A percentile compares a stretch with the other conserved stretches of the same genome.
Conservation (phyloP, 805 yeast species). For the Starmerella riodocensis region DNA sequence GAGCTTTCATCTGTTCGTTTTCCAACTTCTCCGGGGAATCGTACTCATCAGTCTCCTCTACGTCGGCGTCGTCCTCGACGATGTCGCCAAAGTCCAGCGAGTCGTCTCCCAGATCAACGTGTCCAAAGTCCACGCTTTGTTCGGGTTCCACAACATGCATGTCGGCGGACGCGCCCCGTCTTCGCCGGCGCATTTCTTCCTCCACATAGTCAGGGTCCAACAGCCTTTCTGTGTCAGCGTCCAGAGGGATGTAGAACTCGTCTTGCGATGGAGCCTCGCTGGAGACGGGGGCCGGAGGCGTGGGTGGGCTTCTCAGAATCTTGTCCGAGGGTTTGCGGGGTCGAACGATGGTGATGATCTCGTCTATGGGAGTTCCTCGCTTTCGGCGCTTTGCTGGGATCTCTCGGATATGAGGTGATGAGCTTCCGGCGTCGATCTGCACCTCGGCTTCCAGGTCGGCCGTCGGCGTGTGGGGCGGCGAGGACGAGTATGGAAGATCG, state of each 20-base stretch:
- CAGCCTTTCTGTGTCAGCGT: conserved; percentile 4
- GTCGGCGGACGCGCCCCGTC: conserved; percentile 1
- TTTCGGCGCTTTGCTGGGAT: not conserved
- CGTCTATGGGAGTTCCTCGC: conserved; percentile 14
- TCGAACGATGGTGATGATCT: conserved; percentile 5
- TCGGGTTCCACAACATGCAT: conserved; percentile 4
- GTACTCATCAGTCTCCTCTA: conserved; percentile 7
- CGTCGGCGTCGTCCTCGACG: not conserved
- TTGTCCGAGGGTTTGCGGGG: conserved; percentile 5
- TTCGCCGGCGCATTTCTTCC: conserved; percentile 15
- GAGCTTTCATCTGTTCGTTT: conserved; percentile 10
- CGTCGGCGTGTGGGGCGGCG: conserved; percentile 16
- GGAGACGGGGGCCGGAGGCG: not conserved
- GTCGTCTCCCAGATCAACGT: not conserved
- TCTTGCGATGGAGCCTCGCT: not conserved
- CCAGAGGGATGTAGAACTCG: conserved; percentile 1
- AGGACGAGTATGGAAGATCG: conserved; percentile 12
- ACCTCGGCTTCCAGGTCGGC: conserved; percentile 4
- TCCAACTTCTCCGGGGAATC: conserved; percentile 13
- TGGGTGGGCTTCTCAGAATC: conserved; percentile 5
- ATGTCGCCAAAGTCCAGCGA: not conserved
- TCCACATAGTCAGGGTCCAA: conserved; percentile 13
- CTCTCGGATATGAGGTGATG: not conserved
- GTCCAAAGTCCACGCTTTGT: conserved; percentile 1
- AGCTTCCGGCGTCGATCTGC: not conserved